Conservation (phyloP, 169 alveolate species). For the Plasmodium vinckei region DNA sequence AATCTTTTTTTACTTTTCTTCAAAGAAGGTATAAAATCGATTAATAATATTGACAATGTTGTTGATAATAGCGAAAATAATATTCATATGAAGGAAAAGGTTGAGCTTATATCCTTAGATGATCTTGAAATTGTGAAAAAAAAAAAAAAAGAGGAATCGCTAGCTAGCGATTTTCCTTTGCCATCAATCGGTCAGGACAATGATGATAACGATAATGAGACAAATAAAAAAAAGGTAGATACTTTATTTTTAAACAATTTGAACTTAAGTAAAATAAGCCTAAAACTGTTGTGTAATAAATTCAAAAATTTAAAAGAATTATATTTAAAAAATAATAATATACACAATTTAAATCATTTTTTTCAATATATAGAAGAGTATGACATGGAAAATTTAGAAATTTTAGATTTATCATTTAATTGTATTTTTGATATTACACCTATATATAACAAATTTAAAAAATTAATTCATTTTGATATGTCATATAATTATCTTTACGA, state of each 20-base stretch:
- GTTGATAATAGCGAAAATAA: neutral
- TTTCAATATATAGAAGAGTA: slow-evolving; percentile 21
- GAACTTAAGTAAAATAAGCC: slow-evolving; percentile 14
- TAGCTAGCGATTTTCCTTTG: neutral
- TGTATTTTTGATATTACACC: slow-evolving; percentile 30
- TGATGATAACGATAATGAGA: neutral
- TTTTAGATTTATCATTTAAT: slow-evolving; percentile 60
- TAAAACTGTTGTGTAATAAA: neutral
- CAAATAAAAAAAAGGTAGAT: neutral
- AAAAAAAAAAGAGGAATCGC: slow-evolving; percentile 6
- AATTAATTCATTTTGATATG: slow-evolving; percentile 23
- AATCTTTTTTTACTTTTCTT: slow-evolving; percentile 4
- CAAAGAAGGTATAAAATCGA: neutral
- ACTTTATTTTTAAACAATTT: slow-evolving; percentile 28
- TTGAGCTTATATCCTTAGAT: slow-evolving; percentile 1
- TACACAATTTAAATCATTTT: slow-evolving; percentile 28
- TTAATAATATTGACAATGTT: neutral
- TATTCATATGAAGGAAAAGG: neutral
- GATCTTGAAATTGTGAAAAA: slow-evolving; percentile 9
- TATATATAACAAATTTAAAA: slow-evolving; percentile 33
- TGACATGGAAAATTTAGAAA: slow-evolving; percentile 21
- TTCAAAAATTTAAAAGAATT: slow-evolving; percentile 31
- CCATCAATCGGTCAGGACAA: neutral
- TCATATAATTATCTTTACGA: slow-evolving; percentile 54
- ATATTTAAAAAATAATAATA: slow-evolving; percentile 56